Evolutionary conservation across 2,329 filamentous ascomycete genomes (phyloP).

Genomic region (Pseudocercospora fuligena): DNA sequence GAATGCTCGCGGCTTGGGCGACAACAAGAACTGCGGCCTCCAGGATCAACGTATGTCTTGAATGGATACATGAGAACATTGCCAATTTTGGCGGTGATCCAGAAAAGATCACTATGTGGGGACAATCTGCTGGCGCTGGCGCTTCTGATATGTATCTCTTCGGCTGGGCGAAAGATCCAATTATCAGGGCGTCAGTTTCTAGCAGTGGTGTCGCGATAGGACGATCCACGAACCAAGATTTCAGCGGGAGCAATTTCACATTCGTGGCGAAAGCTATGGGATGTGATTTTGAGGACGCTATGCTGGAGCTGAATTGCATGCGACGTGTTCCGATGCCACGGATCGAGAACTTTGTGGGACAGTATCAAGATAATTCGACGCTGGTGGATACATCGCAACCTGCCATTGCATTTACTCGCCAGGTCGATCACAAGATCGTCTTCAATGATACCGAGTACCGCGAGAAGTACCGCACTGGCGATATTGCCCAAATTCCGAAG

Average conservation of each 20-base stretch:
- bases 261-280: constrained; percentile 39
- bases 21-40: constrained; percentile 45
- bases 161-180: constrained; percentile 42
- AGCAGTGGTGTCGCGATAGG: not conserved
- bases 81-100: constrained; percentile 22
- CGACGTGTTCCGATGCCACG: constrained; percentile 33
- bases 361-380: not conserved
- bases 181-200: constrained; percentile 39
- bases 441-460: constrained; percentile 39
- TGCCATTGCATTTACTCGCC: not conserved
- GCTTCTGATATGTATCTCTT: constrained; percentile 39
- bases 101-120: constrained; percentile 45
- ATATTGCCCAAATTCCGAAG: constrained; percentile 39
- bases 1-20: constrained; percentile 31
- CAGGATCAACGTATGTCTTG: constrained; percentile 47
- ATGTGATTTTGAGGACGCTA: constrained; percentile 35
- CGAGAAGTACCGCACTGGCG: constrained; percentile 36
- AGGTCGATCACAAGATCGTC: constrained; percentile 27
- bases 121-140: constrained; percentile 39
- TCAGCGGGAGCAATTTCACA: constrained; percentile 43
- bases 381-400: not conserved
- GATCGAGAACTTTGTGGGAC: not conserved
- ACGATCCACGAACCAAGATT: constrained; percentile 39
- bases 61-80: constrained; percentile 50
- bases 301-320: constrained; percentile 45